phyloP scores from a whole-genome alignment of 2,329 filamentous ascomycete species.

The Basipetospora sp. region DNA sequence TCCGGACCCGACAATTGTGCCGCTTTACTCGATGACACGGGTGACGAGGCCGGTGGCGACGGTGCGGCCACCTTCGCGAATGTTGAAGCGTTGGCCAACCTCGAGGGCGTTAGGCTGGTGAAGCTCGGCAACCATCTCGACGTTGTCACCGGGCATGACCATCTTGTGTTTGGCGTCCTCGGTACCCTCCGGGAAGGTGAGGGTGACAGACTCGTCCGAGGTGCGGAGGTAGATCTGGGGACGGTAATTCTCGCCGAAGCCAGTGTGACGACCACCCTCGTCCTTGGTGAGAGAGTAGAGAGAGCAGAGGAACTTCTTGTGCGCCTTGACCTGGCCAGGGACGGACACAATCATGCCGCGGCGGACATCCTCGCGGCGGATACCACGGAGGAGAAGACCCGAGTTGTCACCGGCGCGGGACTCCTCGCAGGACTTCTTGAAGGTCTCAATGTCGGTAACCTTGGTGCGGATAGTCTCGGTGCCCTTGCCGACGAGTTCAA shows the following conservation, averaged over 20 bases:
- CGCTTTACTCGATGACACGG: conserved; percentile 47
- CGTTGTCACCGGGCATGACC: conserved; percentile 97
- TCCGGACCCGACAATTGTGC: background rate
- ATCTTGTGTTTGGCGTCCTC: conserved; percentile 60
- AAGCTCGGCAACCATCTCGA: conserved; percentile 87
- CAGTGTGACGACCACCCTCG: conserved; percentile 94
- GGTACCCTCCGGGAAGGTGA: conserved; percentile 75
- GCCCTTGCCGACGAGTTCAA: conserved; percentile 87
- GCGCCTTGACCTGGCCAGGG: conserved; percentile 70
- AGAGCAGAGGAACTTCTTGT: conserved; percentile 84
- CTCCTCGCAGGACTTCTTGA: conserved; percentile 98
- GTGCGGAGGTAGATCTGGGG: conserved; percentile 94
- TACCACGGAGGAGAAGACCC: conserved; percentile 83
- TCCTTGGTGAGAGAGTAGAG: conserved; percentile 97
- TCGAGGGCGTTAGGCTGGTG: conserved; percentile 78
- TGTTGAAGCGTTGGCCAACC: conserved; percentile 88
- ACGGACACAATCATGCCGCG: conserved; percentile 89
- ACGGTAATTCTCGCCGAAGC: conserved; percentile 91
- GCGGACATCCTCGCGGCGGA: conserved; percentile 85
- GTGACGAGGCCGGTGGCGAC: conserved; percentile 74
- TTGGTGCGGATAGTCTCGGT: conserved; percentile 82
- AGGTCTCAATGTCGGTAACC: conserved; percentile 98
- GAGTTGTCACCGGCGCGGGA: conserved; percentile 96
- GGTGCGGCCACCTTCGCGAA: conserved; percentile 88
- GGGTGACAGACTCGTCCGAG: conserved; percentile 62